Conservation (phyloP, 1,284 basidiomycete species). For the Puccinia sorghi region DNA sequence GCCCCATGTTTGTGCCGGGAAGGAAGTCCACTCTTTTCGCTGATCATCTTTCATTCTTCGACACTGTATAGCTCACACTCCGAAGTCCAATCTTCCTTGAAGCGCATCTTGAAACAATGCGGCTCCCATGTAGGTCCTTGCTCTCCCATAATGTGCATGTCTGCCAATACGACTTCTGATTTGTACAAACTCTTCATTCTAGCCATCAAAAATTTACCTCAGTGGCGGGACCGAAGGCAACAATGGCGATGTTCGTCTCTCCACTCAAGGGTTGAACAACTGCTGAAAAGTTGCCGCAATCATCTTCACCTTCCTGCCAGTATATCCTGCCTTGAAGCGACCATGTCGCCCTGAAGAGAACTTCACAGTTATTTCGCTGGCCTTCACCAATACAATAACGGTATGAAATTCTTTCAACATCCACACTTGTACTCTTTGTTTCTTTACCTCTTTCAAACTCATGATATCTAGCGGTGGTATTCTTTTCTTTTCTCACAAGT, state of each 20-base stretch:
- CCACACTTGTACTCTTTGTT: too few species aligned
- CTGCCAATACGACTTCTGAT: neutral
- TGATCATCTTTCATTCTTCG: neutral
- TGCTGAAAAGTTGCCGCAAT: neutral
- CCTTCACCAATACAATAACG: too few species aligned
- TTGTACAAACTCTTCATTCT: neutral
- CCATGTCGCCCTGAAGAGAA: too few species aligned
- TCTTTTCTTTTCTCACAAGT: too few species aligned
- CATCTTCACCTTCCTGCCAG: neutral
- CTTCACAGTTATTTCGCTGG: too few species aligned
- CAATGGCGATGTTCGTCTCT: constrained; percentile 14
- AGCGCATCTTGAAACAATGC: neutral
- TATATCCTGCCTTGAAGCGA: neutral
- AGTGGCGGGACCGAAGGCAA: constrained; percentile 1
- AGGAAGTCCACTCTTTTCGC: neutral
- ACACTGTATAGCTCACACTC: neutral
- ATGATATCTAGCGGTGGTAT: too few species aligned
- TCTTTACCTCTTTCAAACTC: too few species aligned
- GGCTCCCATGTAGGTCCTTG: neutral
- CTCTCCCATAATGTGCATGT: neutral
- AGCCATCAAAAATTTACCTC: neutral
- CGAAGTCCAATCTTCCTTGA: neutral
- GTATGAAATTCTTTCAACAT: too few species aligned
- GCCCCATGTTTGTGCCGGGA: neutral
- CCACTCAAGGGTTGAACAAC: neutral